Percentiles rank a stretch among this genome's conserved stretches.
phyloP scores from a whole-genome alignment of 2,329 filamentous ascomycete species.

The Beauveria asiatica region DNA sequence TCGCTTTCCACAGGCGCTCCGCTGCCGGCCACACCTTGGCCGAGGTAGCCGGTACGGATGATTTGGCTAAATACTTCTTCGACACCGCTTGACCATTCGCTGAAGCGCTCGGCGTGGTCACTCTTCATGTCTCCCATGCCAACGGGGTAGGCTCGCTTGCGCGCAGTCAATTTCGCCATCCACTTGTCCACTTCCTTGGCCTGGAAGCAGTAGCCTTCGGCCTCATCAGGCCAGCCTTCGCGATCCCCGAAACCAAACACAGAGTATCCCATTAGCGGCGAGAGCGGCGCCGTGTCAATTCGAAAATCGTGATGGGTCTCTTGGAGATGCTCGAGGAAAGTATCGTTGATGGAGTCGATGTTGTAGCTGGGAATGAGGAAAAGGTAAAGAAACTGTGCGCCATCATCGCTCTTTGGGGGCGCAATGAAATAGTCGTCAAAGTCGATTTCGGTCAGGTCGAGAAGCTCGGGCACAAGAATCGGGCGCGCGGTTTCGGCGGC shows the following conservation, averaged over 20 bases:
- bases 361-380: constrained; percentile 87
- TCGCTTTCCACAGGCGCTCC: constrained; percentile 81
- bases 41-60: constrained; percentile 49
- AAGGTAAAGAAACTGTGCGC: constrained; percentile 68
- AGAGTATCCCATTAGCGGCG: constrained; percentile 70
- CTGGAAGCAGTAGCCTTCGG: constrained; percentile 87
- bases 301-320: constrained; percentile 97
- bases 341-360: constrained; percentile 85
- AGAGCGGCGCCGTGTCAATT: constrained; percentile 81
- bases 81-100: constrained; percentile 72
- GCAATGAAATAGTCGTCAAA: constrained; percentile 88
- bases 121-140: constrained; percentile 79
- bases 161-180: constrained; percentile 89
- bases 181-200: constrained; percentile 86
- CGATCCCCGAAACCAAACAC: constrained; percentile 91
- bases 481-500: constrained; percentile 25
- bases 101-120: constrained; percentile 57
- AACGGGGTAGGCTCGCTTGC: constrained; percentile 79
- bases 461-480: constrained; percentile 52
- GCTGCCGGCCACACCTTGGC: constrained; percentile 64
- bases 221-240: constrained; percentile 85
- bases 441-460: constrained; percentile 79
- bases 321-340: constrained; percentile 74
- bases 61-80: constrained; percentile 59
- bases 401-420: constrained; percentile 51